Evolutionary conservation across 352 stramenopile species (phyloP), one percentile per base, ranked within the genome.

Genomic region (Globisporangium spinosum): DNA sequence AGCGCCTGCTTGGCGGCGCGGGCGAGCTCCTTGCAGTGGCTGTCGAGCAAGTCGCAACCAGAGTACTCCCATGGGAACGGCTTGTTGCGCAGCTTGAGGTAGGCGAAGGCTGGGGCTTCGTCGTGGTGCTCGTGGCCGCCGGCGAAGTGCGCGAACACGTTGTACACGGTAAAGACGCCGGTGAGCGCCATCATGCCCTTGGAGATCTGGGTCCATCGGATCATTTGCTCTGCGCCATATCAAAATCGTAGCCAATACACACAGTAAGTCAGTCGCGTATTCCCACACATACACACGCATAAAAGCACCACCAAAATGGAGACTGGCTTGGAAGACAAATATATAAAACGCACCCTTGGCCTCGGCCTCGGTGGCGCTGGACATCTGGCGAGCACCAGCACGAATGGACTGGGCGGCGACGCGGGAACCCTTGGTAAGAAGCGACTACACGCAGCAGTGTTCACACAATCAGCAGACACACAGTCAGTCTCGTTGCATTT

Each of bases 51-150:
- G 81, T 95, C 87, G 77, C 87, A 95, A 78, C 85, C 65, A 65
- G 87, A 82, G 65, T 87, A 85, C 43, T 87, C 67, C 87, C 87
- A 95, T 68, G 87, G 87, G 77, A 87, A 95, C 27, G 87, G 87
- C 78, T 95, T 95, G 74, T 76, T 95, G 76, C 87, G 87, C 64
- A 95, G 79, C 78, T 93, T 95, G 71, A 94, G 85, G 83, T 95
- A 93, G 45, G 85, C 75, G 76, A 81, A 95, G 58, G 77, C 78
- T 3, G 82, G 81, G 29, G 67, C 73, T 62, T 90, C 77, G 47
- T 93, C 74, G 40, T 93, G 73, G 77, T 93, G 80, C 47, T 82
- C 77, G 70, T 90, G 79, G 66, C 76, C 54, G 59, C 72, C 72
- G 67, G 54, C 58, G 15, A 74, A 70, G 71, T 85, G 75, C 62